A percentile compares a stretch with the other conserved stretches of the same genome.
phyloP scores from a whole-genome alignment of 495 filamentous ascomycete genomes.

The Aspergillus nidulans region DNA sequence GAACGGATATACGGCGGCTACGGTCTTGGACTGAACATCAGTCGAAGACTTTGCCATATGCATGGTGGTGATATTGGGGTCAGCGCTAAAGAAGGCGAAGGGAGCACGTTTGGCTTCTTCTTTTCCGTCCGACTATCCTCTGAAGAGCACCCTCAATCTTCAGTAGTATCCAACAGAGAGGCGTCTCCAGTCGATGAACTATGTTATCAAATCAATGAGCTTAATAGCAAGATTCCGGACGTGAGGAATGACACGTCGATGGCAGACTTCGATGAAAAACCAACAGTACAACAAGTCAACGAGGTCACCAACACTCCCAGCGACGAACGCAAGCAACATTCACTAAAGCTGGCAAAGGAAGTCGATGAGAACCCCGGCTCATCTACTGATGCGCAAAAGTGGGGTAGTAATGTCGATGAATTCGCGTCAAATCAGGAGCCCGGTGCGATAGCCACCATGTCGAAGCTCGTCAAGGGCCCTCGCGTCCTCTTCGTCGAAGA shows the following conservation, averaged over 20 bases:
- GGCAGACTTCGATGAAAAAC: conserved; percentile 5
- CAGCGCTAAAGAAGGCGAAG: conserved; percentile 61
- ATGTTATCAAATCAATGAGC: conserved; percentile 18
- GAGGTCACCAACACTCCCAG: conserved; percentile 2
- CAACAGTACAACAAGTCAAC: neutral
- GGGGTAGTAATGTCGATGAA: neutral
- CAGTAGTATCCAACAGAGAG: conserved; percentile 16
- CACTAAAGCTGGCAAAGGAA: conserved; percentile 1
- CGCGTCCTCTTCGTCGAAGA: conserved; percentile 73
- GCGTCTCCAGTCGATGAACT: conserved; percentile 16
- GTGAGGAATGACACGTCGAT: conserved; percentile 10
- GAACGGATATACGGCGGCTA: conserved; percentile 80
- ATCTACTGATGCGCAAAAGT: neutral
- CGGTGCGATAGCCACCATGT: neutral
- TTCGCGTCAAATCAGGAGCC: neutral
- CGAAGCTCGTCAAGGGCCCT: neutral
- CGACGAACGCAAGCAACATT: conserved; percentile 5
- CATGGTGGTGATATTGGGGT: conserved; percentile 85
- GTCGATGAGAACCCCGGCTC: neutral
- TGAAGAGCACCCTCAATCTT: conserved; percentile 12
- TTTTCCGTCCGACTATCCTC: conserved; percentile 52
- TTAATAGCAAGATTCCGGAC: conserved; percentile 13
- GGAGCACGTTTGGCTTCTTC: conserved; percentile 85
- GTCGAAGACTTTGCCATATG: conserved; percentile 68
- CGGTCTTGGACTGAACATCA: conserved; percentile 80